Conservation (phyloP, 768 basidiomycete genomes). For the Calocera viscosa region DNA sequence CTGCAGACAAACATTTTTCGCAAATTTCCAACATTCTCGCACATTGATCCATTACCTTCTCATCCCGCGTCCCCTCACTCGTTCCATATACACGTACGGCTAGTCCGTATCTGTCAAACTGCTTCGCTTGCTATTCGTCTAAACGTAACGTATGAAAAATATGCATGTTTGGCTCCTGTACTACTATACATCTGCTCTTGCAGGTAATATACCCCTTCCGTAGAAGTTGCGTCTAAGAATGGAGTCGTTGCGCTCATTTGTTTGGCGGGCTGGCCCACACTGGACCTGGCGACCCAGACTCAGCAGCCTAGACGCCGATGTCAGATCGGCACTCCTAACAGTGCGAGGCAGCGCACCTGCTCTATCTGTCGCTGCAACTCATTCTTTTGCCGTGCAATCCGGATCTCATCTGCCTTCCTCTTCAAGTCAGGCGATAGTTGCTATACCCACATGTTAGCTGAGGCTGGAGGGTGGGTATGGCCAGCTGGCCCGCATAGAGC, state of each 20-base stretch:
- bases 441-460: not conserved
- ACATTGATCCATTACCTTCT: not conserved
- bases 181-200: slow-evolving; percentile 7
- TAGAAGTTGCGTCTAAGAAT: slow-evolving; percentile 3
- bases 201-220: slow-evolving; percentile 9
- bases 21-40: not conserved
- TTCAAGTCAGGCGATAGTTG: not conserved
- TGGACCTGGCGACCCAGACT: not conserved
- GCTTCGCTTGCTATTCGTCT: slow-evolving; percentile 6
- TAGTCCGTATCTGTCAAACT: slow-evolving; percentile 8
- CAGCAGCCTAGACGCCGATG: not conserved
- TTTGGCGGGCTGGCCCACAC: not conserved
- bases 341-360: not conserved
- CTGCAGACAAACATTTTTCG: slow-evolving; percentile 6
- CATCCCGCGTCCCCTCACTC: not conserved
- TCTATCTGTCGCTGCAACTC: not conserved
- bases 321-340: not conserved
- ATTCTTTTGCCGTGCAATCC: not conserved
- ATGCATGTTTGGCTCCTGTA: slow-evolving; percentile 8
- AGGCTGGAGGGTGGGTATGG: not conserved
- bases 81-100: slow-evolving; percentile 2
- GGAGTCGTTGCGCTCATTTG: not conserved
- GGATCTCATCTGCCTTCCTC: slow-evolving; percentile 7
- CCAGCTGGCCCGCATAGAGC: not conserved
- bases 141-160: slow-evolving; percentile 8